These are phyloP conservation scores for Chlamydomonas sp. DNA, from an alignment of 139 green algal genomes.

Conservation along the genomic window DNA sequence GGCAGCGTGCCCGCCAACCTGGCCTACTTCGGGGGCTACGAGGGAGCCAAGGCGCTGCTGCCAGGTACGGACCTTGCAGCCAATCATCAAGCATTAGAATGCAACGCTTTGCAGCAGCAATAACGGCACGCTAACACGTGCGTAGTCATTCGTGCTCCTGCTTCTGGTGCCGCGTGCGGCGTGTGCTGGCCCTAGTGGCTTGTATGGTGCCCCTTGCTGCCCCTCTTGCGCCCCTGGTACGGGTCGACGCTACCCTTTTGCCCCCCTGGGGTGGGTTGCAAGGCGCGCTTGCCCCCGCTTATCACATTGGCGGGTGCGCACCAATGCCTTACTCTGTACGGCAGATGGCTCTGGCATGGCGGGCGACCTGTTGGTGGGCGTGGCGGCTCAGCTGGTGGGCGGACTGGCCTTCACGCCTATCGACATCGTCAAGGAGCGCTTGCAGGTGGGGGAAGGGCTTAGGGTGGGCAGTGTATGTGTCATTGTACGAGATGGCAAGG, in stretches of 20 bases:
- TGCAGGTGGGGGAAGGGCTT: constrained; percentile 65
- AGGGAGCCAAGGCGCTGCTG: constrained; percentile 60
- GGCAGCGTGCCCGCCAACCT: constrained; percentile 77
- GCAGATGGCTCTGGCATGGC: constrained; percentile 53
- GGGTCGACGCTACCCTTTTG: background rate
- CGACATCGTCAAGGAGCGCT: constrained; percentile 92
- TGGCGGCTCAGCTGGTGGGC: constrained; percentile 73
- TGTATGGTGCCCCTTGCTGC: background rate
- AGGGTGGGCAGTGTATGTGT: no score
- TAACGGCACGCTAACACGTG: background rate
- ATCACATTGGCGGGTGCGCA: no score
- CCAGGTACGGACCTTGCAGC: constrained; percentile 20
- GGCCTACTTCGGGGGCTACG: constrained; percentile 82
- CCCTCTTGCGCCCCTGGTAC: background rate
- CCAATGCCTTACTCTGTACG: background rate
- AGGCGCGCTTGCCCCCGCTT: background rate
- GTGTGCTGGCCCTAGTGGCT: background rate
- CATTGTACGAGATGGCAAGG: background rate
- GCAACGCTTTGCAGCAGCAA: background rate
- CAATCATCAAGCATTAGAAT: background rate
- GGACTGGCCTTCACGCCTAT: constrained; percentile 90
- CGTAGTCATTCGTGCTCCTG: no score
- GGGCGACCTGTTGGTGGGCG: constrained; percentile 73
- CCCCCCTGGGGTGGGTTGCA: background rate
- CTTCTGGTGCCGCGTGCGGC: no score